These are phyloP conservation scores for Medicago truncatula DNA, from an alignment of 306 rosid genomes.

Conservation along the genomic window MtrunA17r5.0-ANR NC_053043.1:12936501-12937000, in stretches of 20 bases:
- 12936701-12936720: slow-evolving; percentile 23
- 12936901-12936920: too few relatives aligned
- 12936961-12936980: too few relatives aligned
- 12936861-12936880: too few relatives aligned
- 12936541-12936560: slow-evolving; percentile 15
- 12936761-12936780: neutral
- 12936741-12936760: neutral
- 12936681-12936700: slow-evolving; percentile 20
- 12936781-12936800: neutral
- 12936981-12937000: too few relatives aligned
- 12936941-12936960: too few relatives aligned
- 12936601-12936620: slow-evolving; percentile 18
- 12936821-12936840: too few relatives aligned
- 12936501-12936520: slow-evolving; percentile 16
- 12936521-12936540: slow-evolving; percentile 32
- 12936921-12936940: too few relatives aligned
- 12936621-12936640: neutral
- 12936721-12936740: neutral
- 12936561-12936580: slow-evolving; percentile 45
- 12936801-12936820: neutral
- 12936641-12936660: slow-evolving; percentile 13
- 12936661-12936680: slow-evolving; percentile 47
- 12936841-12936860: too few relatives aligned
- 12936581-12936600: slow-evolving; percentile 38
- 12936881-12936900: too few relatives aligned